Evolutionary conservation across 2,329 filamentous ascomycete genomes (phyloP), one percentile per base, ranked within the genome.

Genomic region (Pseudogymnoascus sp.): DNA sequence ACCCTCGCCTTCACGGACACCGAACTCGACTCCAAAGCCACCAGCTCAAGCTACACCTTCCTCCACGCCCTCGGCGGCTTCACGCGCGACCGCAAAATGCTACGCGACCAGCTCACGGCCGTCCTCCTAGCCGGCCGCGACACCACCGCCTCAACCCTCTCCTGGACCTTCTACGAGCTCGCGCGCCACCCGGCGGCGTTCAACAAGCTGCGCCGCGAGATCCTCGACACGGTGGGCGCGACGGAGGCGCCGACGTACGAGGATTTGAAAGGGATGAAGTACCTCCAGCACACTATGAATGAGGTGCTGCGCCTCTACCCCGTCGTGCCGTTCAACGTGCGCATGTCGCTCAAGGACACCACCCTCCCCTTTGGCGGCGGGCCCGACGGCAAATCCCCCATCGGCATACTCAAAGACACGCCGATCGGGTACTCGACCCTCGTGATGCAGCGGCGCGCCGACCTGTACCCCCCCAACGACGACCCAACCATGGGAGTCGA

Each of bases 261-360:
- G 11, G 84, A 96, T 72, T 81, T 96, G 65, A 96, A 96, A 79
- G 82, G 82, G 68, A 96, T 96, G 91, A 88, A 89, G 70, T 96
- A 93, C 74, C 83, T 95, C 15, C 79, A 76, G 57, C 80, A 87
- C 69, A 77, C 89, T 60, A 81, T 96, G 69, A 88, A 90, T 76
- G 91, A 96, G 77, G 89, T 85, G 0, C 82, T 93, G 65, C 86
- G 91, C 13, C 76, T 93, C 10, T 91, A 93, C 74, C 90, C 90
- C 0, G 81, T 85, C 13, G 88, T 95, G 1, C 90, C 91, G 1
- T 89, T 89, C 78, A 95, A 95, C 76, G 82, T 91, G 61, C 87
- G 91, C 66, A 78, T 87, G 33, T 84, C 90, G 11, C 80, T 91
- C 11, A 81, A 79, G 64, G 88, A 93, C 76, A 93, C 90, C 1